Conservation (phyloP, 2,329 filamentous ascomycete genomes). For the Cladobotryum mycophilum region DNA sequence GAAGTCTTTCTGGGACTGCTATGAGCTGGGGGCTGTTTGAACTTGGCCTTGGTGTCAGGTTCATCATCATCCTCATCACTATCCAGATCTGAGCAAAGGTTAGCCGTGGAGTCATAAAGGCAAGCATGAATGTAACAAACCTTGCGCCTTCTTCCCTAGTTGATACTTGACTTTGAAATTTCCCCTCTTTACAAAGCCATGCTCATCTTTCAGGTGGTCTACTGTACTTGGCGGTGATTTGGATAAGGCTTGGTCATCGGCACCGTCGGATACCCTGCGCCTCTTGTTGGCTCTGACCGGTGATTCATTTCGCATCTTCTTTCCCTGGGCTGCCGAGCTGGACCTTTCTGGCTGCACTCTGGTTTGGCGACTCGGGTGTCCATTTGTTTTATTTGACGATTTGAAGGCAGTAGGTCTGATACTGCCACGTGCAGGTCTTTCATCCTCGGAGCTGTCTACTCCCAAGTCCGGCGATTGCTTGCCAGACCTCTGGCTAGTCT, state of each 20-base stretch:
- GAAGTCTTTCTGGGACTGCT: conserved; percentile 8
- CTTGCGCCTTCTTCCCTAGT: conserved; percentile 10
- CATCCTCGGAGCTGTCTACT: conserved; percentile 22
- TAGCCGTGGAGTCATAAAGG: neutral
- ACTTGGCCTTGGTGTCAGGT: neutral
- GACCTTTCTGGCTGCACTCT: neutral
- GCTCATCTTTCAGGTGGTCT: conserved; percentile 18
- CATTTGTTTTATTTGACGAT: neutral
- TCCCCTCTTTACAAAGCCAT: conserved; percentile 19
- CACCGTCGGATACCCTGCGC: conserved; percentile 1
- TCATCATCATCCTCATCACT: neutral
- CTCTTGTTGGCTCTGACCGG: conserved; percentile 6
- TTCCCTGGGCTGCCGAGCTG: neutral
- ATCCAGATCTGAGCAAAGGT: neutral
- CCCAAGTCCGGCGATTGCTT: neutral
- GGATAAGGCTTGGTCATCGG: conserved; percentile 8
- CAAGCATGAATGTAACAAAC: neutral
- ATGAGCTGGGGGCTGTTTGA: neutral
- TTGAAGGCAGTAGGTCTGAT: conserved; percentile 31
- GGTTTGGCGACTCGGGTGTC: neutral
- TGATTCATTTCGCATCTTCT: neutral
- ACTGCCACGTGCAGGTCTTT: conserved; percentile 19
- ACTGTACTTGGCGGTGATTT: conserved; percentile 13
- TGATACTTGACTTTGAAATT: conserved; percentile 20
- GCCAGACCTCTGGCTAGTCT: neutral